Conservation (phyloP, 805 yeast species). For the Saccharomycopsis fermentans region DNA sequence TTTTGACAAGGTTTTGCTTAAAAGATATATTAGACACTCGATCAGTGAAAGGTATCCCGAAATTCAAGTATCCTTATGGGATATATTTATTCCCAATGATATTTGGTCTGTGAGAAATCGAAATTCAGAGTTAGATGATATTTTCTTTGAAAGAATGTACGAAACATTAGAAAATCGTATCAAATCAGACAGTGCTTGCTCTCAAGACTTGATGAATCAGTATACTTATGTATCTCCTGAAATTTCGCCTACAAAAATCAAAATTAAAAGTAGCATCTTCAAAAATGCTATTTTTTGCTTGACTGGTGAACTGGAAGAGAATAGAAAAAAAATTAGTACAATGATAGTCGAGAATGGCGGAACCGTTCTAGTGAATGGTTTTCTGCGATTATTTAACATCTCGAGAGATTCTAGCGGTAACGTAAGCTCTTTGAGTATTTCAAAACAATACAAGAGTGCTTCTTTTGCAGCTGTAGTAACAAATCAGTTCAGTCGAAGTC, state of each 20-base stretch:
- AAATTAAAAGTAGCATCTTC: slow-evolving; percentile 14
- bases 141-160: background rate
- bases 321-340: slow-evolving; percentile 1
- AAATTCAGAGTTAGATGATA: background rate
- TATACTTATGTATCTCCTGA: slow-evolving; percentile 15
- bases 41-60: slow-evolving; percentile 19
- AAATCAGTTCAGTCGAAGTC: slow-evolving; percentile 47
- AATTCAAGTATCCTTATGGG: slow-evolving; percentile 24
- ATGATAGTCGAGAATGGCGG: slow-evolving; percentile 27
- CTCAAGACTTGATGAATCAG: slow-evolving; percentile 2
- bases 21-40: slow-evolving; percentile 21
- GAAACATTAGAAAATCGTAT: background rate
- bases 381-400: slow-evolving; percentile 23
- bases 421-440: slow-evolving; percentile 15
- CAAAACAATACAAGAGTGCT: slow-evolving; percentile 20
- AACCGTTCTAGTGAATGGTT: slow-evolving; percentile 27
- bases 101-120: slow-evolving; percentile 29
- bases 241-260: slow-evolving; percentile 14
- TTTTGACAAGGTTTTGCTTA: slow-evolving; percentile 38
- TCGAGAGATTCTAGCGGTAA: slow-evolving; percentile 3
- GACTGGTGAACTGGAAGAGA: slow-evolving; percentile 13
- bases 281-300: slow-evolving; percentile 18
- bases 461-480: slow-evolving; percentile 62
- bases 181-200: background rate
- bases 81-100: slow-evolving; percentile 30